phyloP scores from a whole-genome alignment of 2,329 filamentous ascomycete species.

The Neofusicoccum sp. region DNA sequence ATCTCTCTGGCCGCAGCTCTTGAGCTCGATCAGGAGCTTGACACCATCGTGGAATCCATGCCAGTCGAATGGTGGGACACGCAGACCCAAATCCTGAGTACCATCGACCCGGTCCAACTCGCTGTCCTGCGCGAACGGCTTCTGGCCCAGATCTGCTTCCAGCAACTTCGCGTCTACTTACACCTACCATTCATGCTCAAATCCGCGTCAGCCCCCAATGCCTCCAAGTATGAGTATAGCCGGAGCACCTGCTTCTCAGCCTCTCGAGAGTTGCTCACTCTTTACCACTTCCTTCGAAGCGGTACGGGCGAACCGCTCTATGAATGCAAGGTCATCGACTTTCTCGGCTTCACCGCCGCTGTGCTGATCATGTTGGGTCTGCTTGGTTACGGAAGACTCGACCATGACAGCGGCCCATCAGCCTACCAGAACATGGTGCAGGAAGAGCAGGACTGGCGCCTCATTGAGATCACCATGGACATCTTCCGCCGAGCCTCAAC shows the following conservation, averaged over 20 bases:
- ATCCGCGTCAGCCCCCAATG: constrained; percentile 27
- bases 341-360: constrained; percentile 47
- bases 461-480: constrained; percentile 42
- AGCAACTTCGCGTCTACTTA: constrained; percentile 45
- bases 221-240: constrained; percentile 39
- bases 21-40: constrained; percentile 44
- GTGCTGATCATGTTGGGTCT: constrained; percentile 45
- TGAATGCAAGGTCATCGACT: constrained; percentile 49
- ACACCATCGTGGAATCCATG: constrained; percentile 36
- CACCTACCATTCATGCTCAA: constrained; percentile 48
- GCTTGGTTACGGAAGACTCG: constrained; percentile 33
- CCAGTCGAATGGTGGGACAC: constrained; percentile 41
- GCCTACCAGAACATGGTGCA: constrained; percentile 18
- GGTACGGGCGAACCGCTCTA: constrained; percentile 37
- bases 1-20: constrained; percentile 39
- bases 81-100: constrained; percentile 27
- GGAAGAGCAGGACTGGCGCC: constrained; percentile 35
- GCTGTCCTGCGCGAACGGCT: constrained; percentile 34
- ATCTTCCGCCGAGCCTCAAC: constrained; percentile 41
- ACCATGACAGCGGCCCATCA: constrained; percentile 2
- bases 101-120: constrained; percentile 34
- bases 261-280: constrained; percentile 41
- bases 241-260: constrained; percentile 41
- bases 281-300: constrained; percentile 39
- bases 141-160: constrained; percentile 44